Evolutionary conservation across 257 asterid species (phyloP).

Genomic region (Penstemon barbatus): DNA sequence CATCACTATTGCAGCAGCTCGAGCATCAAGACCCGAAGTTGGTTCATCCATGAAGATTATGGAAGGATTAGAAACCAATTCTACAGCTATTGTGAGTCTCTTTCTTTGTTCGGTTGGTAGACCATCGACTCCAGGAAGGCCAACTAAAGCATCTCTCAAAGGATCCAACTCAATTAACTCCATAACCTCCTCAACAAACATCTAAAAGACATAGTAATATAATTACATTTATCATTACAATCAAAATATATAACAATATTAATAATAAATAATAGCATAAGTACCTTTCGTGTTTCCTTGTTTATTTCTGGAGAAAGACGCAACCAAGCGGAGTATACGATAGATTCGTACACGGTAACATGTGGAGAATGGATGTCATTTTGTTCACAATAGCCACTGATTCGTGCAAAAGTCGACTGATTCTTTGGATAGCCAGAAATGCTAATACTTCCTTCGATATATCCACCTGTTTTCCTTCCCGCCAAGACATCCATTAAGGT

Average conservation of each 20-base stretch:
- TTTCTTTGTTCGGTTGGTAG: slow-evolving; percentile 84
- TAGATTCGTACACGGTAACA: slow-evolving; percentile 77
- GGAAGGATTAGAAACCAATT: slow-evolving; percentile 83
- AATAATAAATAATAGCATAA: background rate
- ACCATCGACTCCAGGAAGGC: slow-evolving; percentile 89
- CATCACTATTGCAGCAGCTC: slow-evolving; percentile 93
- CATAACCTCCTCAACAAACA: slow-evolving; percentile 88
- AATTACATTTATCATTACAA: background rate
- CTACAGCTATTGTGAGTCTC: slow-evolving; percentile 82
- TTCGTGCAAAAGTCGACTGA: slow-evolving; percentile 78
- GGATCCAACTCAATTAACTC: slow-evolving; percentile 76
- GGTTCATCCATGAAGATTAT: slow-evolving; percentile 93
- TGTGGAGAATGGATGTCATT: slow-evolving; percentile 84
- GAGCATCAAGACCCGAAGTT: slow-evolving; percentile 84
- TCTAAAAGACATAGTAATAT: slow-evolving; percentile 36
- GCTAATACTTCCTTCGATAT: slow-evolving; percentile 65
- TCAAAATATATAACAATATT: background rate
- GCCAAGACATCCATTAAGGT: slow-evolving; percentile 89
- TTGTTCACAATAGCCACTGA: slow-evolving; percentile 86
- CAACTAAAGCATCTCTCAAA: slow-evolving; percentile 58
- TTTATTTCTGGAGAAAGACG: slow-evolving; percentile 75
- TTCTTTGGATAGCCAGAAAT: slow-evolving; percentile 82
- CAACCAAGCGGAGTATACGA: slow-evolving; percentile 82
- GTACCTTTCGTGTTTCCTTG: slow-evolving; percentile 51
- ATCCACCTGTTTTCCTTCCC: slow-evolving; percentile 80